Conservation (phyloP, 768 basidiomycete genomes). For the Calocybe cyanea region DNA sequence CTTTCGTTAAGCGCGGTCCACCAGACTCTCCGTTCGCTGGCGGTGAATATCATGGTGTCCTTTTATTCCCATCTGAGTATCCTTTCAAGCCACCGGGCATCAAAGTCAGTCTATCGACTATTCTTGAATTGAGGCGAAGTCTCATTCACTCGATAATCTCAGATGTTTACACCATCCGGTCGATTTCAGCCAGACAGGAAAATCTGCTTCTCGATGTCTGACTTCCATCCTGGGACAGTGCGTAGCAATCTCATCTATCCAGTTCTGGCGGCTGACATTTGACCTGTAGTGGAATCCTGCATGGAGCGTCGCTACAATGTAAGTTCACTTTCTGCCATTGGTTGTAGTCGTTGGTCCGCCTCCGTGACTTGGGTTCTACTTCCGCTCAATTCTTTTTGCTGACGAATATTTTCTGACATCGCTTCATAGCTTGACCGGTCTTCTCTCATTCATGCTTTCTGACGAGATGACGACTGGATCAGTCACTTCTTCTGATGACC, state of each 20-base stretch:
- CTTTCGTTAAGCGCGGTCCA: slow-evolving; percentile 73
- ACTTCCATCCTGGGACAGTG: slow-evolving; percentile 88
- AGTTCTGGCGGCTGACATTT: background rate
- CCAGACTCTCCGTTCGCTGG: slow-evolving; percentile 88
- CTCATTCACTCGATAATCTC: slow-evolving; percentile 10
- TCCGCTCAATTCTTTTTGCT: slow-evolving; percentile 2
- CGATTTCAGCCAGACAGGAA: slow-evolving; percentile 90
- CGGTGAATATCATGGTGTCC: slow-evolving; percentile 92
- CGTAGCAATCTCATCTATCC: slow-evolving; percentile 27
- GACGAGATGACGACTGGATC: slow-evolving; percentile 98
- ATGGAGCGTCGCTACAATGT: slow-evolving; percentile 95
- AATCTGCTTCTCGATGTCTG: slow-evolving; percentile 98
- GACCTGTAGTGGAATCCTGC: slow-evolving; percentile 82
- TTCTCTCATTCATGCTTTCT: slow-evolving; percentile 91
- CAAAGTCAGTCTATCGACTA: slow-evolving; percentile 54
- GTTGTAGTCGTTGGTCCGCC: no score
- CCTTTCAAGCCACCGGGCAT: slow-evolving; percentile 97
- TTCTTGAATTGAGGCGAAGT: background rate
- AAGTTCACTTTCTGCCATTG: slow-evolving; percentile 28
- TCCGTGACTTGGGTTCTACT: slow-evolving; percentile 7
- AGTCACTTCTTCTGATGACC: slow-evolving; percentile 70
- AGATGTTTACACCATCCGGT: slow-evolving; percentile 92
- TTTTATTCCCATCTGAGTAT: slow-evolving; percentile 92
- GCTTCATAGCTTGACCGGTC: slow-evolving; percentile 75
- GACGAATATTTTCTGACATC: slow-evolving; percentile 8